Base-by-base conservation (phyloP, 257 asterid genomes). In the Penstemon barbatus region DNA sequence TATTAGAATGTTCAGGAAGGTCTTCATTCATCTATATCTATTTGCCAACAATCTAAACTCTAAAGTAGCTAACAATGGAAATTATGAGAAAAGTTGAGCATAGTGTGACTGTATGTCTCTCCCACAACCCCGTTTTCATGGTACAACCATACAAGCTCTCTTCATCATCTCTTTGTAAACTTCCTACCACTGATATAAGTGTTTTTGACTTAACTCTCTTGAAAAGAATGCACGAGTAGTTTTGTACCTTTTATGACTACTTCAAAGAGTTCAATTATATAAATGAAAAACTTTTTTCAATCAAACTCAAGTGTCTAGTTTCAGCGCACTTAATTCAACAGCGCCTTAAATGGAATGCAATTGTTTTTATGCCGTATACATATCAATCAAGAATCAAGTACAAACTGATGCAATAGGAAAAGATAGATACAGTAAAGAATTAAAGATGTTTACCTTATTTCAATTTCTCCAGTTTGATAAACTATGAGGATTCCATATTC, bases 401-500 rank as follows among this genome's bases (percentile, higher is more conserved):
- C 39, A 46, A 62, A 43, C 37, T 46, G 46, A 40, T 42, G 40
- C 57, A 44, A 56, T 62, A 15, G 44, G 48, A 43, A 56, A 56
- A 54, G 3, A 15, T 54, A 51, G 48, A 61, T 41, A 54, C 67
- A 70, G 44, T 38, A 55, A 25, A 25, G 33, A 25, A 25, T 25
- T 25, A 25, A 25, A 63, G 60, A 44, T 66, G 44, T 41, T 81
- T 75, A 89, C 99, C 99, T 82, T 68, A 87, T 66, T 81, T 94
- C 99, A 73, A 87, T 81, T 4, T 82, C 91, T 74, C 97, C 99
- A 59, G 83, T 79, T 77, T 86, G 96, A 84, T 87, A 91, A 52
- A 94, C 79, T 69, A 91, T 52, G 61, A 87, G 67, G 74, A 86
- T 55, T 69, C 87, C 95, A 81, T 61, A 74, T 41, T 72, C 84